Conservation (phyloP, 202 grass and related monocot species). For the Musa balbisiana region DNA sequence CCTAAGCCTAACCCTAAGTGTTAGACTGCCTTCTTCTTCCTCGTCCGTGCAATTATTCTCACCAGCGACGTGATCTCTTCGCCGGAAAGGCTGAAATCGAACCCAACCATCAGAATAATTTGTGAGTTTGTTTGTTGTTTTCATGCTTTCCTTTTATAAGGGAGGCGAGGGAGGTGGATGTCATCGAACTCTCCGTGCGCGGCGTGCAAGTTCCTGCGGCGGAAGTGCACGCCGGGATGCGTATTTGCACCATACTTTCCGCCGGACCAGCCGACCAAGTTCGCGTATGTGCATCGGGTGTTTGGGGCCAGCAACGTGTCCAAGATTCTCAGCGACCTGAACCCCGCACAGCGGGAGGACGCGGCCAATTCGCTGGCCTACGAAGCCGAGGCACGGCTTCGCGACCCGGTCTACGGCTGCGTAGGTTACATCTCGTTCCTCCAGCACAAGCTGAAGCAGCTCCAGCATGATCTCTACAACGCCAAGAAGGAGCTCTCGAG, state of each 20-base stretch:
- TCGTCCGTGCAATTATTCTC: too few species aligned
- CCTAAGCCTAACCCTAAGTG: too few species aligned
- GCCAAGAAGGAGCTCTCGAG: constrained; percentile 4
- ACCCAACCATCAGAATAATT: too few species aligned
- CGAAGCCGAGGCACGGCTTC: not conserved
- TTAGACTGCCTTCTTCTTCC: too few species aligned
- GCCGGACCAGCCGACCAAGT: not conserved
- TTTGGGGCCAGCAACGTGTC: constrained; percentile 3
- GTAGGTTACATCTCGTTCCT: not conserved
- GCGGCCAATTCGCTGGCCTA: constrained; percentile 17
- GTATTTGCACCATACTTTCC: constrained; percentile 25
- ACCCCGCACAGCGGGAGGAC: not conserved
- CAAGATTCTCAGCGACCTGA: not conserved
- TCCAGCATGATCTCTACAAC: not conserved
- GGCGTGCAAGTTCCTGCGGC: constrained; percentile 21
- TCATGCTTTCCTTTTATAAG: too few species aligned
- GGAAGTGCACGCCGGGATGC: constrained; percentile 17
- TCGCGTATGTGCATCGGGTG: constrained; percentile 2
- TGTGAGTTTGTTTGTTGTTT: not conserved
- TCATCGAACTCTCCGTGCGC: constrained; percentile 14
- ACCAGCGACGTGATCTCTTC: too few species aligned
- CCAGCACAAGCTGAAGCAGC: not conserved
- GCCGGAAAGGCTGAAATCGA: too few species aligned
- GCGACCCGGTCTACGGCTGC: constrained; percentile 15
- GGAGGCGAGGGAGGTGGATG: not conserved